phyloP scores from a whole-genome alignment of 345 rosid genomes.

The Brassica nigra region DNA sequence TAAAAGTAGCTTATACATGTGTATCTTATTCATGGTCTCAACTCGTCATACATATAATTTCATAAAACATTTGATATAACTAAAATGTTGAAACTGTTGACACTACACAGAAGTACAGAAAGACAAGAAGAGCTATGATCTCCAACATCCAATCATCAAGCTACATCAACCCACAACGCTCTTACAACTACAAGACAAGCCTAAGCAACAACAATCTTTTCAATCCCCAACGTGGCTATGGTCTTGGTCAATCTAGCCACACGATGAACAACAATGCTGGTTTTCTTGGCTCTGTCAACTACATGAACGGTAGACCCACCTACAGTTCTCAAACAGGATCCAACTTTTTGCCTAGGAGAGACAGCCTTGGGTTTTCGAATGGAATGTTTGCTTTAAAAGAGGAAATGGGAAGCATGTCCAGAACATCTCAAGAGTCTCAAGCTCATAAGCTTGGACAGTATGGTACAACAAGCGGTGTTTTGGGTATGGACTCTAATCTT shows the following conservation, averaged over 20 bases:
- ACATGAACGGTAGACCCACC: neutral
- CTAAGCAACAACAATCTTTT: neutral
- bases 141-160: conserved; percentile 37
- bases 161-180: neutral
- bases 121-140: neutral
- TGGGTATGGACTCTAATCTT: conserved; percentile 14
- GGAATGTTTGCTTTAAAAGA: neutral
- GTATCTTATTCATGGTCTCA: neutral
- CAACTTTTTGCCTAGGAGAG: neutral
- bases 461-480: neutral
- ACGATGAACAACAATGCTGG: conserved; percentile 1
- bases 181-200: neutral
- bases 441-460: conserved; percentile 5
- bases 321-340: neutral
- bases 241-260: conserved; percentile 14
- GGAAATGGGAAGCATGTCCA: neutral
- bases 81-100: conserved; percentile 9
- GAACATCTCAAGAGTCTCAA: conserved; percentile 7
- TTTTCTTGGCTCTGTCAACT: neutral
- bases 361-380: neutral
- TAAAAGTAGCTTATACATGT: neutral
- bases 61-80: neutral
- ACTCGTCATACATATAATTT: neutral
- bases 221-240: neutral
- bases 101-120: conserved; percentile 56